Base-by-base conservation (phyloP, 306 rosid species). In the Calophaca sinica region DNA sequence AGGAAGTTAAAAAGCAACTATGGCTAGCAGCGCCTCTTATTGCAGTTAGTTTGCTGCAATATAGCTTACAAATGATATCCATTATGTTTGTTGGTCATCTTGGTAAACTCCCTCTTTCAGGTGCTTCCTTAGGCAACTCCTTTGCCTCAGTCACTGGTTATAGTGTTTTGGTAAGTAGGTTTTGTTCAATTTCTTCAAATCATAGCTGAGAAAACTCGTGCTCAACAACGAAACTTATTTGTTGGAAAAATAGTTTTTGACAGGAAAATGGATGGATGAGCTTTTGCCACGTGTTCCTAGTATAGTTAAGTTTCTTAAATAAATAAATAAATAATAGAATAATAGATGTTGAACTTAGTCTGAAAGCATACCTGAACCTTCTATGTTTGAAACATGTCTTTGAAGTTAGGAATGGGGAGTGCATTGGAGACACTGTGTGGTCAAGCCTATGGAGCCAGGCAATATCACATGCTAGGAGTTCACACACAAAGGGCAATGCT, bases 341-440 rank as follows among this genome's bases (percentile, higher is more conserved):
- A 20, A 20, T 20, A 20, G 26, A 20, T 20, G 1, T 20, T 20
- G 26, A 1, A 20, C 26, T 20, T 20, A 20, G 26, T 20, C 1
- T 15, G 59, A 9, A 15, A 53, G 11, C 59, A 55, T 28, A 26
- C 3, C 6, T 31, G 4, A 58, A 32, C 0, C 67, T 55, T 13
- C 14, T 11, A 10, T 60, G 73, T 70, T 61, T 70, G 1, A 41
- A 62, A 39, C 12, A 14, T 76, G 57, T 38, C 9, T 75, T 49
- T 31, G 9, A 49, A 83, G 91, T 57, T 85, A 82, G 91, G 91
- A 68, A 83, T 88, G 85, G 86, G 84, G 13, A 88, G 91, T 79
- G 91, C 91, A 50, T 75, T 85, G 61, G 91, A 88, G 75, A 88
- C 89, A 1, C 55, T 88, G 39, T 85, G 89, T 38, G 91, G 91